Base-by-base conservation (phyloP, 1,284 basidiomycete genomes). In the Heimioporus punctisporus region DNA sequence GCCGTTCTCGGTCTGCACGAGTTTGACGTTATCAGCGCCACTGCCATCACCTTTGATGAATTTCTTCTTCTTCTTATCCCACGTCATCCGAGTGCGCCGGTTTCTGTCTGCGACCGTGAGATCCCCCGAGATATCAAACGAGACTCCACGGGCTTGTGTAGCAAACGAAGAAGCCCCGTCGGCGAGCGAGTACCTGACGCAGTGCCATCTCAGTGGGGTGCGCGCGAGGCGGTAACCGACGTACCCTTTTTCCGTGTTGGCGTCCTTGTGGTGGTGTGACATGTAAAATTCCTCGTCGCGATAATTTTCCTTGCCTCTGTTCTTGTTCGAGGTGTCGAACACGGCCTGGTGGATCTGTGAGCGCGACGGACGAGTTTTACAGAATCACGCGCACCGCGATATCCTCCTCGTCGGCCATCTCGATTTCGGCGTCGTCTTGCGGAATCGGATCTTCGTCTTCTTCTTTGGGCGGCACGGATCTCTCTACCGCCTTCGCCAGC, bases 21-120 rank as follows among this genome's bases (percentile, higher is more conserved):
- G 81, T 73, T 98, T 98, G 64, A 97, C 82, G 71, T 98, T 98
- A 72, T 98, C 95, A 6, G 93, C 85, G 6, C 96, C 95, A 30
- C 79, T 80, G 12, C 92, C 92, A 41, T 88, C 87, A 9, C 93
- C 95, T 62, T 90, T 85, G 41, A 97, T 79, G 62, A 98, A 98
- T 65, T 92, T 95, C 72, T 98, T 98, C 75, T 95, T 97, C 76
- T 97, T 98, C 64, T 92, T 90, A 73, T 98, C 96, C 97, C 97
- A 99, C 40, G 72, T 85, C 56, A 90, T 69, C 56, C 80, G 80
- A 58, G 79, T 78, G 46, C 83, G 86, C 54, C 88, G 87, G 55
- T 86, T 85, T 55, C 84, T 81, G 15, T 83, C 78, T 28, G 81
- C 80, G 49, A 77, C 75, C 19, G 74, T 73, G 41, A 80, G 86